Evolutionary conservation across 2,329 filamentous ascomycete genomes (phyloP), one percentile per base, ranked within the genome.

Genomic region (Pseudodiploospora longispora): DNA sequence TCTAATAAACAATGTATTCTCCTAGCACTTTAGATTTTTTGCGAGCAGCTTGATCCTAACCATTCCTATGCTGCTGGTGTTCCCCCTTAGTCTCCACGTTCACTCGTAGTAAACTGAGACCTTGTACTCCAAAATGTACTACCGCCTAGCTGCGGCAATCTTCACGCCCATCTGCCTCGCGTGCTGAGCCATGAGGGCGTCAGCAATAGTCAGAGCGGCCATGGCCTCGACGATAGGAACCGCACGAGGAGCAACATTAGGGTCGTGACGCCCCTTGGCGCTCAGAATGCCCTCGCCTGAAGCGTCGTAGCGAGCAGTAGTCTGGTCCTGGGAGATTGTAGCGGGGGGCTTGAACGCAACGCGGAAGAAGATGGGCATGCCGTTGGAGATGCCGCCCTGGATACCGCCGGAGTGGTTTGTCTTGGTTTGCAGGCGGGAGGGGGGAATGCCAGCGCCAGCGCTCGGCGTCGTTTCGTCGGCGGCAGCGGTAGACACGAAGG

Each of bases 361-460:
- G 41, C 85, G 82, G 78, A 97, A 97, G 75, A 93, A 97, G 69
- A 97, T 88, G 47, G 83, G 84, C 33, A 87, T 87, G 46, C 91
- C 93, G 65, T 97, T 97, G 41, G 85, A 84, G 66, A 97, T 97
- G 42, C 91, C 91, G 36, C 91, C 93, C 70, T 97, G 91, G 55
- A 97, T 87, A 51, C 91, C 93, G 9, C 91, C 91, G 2, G 85
- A 91, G 72, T 95, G 89, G 72, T 97, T 97, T 28, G 91, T 96
- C 71, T 85, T 86, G 44, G 43, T 46, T 4, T 6, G 4, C 6
- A 46, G 43, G 29, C 35, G 40, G 3, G 43, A 42, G 7, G 71
- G 68, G 30, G 69, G 65, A 10, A 74, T 63, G 30, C 71, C 72
- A 27, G 67, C 65, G 36, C 59, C 60, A 28, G 63, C 59, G 19